Conservation (phyloP, 352 stramenopile species). For the Pythium chondricola region DNA sequence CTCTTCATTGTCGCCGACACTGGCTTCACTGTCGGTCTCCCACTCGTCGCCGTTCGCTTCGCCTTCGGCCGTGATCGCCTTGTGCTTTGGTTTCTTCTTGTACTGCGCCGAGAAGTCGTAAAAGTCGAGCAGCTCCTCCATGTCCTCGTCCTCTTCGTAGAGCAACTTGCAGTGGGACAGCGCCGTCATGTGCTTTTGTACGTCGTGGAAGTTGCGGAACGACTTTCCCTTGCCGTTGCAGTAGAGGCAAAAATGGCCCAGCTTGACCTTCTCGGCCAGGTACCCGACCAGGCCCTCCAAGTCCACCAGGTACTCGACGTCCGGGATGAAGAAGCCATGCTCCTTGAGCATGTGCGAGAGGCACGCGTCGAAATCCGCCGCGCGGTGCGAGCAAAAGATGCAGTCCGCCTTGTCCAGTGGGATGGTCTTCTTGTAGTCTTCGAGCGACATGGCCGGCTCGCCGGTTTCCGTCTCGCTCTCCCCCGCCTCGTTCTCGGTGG, state of each 20-base stretch:
- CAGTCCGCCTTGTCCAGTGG: conserved; percentile 75
- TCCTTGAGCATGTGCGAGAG: conserved; percentile 90
- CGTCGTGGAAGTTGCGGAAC: conserved; percentile 87
- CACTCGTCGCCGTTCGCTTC: conserved; percentile 46
- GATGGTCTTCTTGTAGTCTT: conserved; percentile 72
- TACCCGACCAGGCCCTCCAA: conserved; percentile 90
- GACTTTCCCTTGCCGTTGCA: conserved; percentile 90
- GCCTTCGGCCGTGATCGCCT: conserved; percentile 14
- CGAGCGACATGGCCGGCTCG: conserved; percentile 45
- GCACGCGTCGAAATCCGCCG: conserved; percentile 55
- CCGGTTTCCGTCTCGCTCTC: conserved; percentile 45
- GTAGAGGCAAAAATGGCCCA: conserved; percentile 93
- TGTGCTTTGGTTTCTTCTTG: conserved; percentile 32
- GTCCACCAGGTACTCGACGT: conserved; percentile 90
- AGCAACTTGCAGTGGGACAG: conserved; percentile 88
- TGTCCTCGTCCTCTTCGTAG: conserved; percentile 87
- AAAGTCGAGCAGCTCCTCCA: conserved; percentile 87
- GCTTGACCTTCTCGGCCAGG: conserved; percentile 94
- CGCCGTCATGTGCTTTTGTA: conserved; percentile 94
- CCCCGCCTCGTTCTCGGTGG: conserved; percentile 17
- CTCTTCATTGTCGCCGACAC: conserved; percentile 67
- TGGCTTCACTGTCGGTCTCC: conserved; percentile 79
- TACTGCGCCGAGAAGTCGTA: conserved; percentile 90
- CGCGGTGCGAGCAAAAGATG: conserved; percentile 73
- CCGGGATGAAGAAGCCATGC: conserved; percentile 95